These are phyloP conservation scores for Daucus carota DNA, from an alignment of 129 eudicot genomes.

Conservation along the genomic window DH1_v3.0 NC_030385.2:40941001-40941500, in stretches of 20 bases:
- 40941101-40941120: no score
- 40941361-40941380: not conserved
- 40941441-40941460: no score
- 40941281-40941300: not conserved
- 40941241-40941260: not conserved
- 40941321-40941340: not conserved
- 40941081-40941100: no score
- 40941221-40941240: no score
- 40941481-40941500: no score
- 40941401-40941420: not conserved
- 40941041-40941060: no score
- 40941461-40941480: no score
- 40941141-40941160: no score
- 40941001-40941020: no score
- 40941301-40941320: not conserved
- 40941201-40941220: not conserved
- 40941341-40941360: not conserved
- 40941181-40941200: not conserved
- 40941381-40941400: not conserved
- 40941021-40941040: no score
- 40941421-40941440: not conserved
- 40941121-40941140: no score
- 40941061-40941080: no score
- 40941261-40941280: constrained; percentile 2
- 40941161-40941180: not conserved